Base-by-base conservation (phyloP, 768 basidiomycete genomes). In the Lentinula edodes region DNA sequence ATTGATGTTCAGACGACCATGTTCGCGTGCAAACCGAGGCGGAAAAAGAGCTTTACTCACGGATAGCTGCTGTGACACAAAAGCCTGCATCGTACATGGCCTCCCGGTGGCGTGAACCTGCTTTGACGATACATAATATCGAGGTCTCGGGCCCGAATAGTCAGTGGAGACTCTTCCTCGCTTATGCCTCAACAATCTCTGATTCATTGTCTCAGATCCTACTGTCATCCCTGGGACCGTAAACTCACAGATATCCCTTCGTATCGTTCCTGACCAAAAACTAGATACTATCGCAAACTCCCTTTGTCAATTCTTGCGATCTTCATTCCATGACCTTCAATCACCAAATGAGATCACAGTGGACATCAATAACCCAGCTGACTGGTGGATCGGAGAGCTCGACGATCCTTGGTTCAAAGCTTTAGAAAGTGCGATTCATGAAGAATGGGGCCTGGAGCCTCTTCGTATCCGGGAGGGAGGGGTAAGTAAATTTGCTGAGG, bases 341-440 rank as follows among this genome's bases (percentile, higher is more conserved):
- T 91, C 91, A 1, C 83, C 87, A 1, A 96, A 98, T 71, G 72
- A 72, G 13, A 76, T 98, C 23, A 75, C 87, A 66, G 80, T 95
- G 65, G 80, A 77, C 18, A 85, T 97, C 58, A 85, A 90, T 46
- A 90, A 93, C 62, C 88, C 83, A 2, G 95, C 94, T 0, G 89
- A 95, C 67, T 98, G 95, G 95, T 99, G 96, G 96, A 80, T 99
- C 2, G 94, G 95, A 0, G 86, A 90, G 59, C 81, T 96, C 43
- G 84, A 92, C 58, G 88, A 89, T 62, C 82, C 82, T 3, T 97
- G 91, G 86, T 96, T 95, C 77, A 83, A 86, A 64, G 87, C 91
- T 0, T 80, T 99, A 55, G 93, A 96, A 70, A 75, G 78, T 42
- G 90, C 93, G 20, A 86, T 99, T 0, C 77, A 81, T 53, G 87